Evolutionary conservation across 2,329 filamentous ascomycete species (phyloP).

Genomic region (Ceratocystis albifundus): DNA sequence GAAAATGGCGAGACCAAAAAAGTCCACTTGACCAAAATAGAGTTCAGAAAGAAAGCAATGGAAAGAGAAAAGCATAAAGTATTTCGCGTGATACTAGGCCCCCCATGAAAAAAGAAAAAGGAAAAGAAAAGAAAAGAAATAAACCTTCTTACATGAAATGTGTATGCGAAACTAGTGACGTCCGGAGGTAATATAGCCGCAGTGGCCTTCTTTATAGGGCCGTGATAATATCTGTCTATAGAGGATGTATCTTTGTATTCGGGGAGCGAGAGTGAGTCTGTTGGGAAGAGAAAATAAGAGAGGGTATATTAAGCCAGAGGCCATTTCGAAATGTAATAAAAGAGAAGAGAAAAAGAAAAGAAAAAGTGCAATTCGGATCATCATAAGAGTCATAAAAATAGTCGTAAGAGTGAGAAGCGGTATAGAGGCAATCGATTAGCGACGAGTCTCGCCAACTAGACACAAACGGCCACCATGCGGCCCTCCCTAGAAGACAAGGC

Average conservation of each 20-base stretch:
- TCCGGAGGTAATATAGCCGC: background rate
- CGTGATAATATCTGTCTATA: slow-evolving; percentile 6
- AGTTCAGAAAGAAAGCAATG: background rate
- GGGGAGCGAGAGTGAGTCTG: slow-evolving; percentile 1
- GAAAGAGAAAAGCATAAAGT: background rate
- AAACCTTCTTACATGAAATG: background rate
- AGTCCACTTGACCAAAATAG: background rate
- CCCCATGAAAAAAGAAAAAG: background rate
- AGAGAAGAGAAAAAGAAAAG: background rate
- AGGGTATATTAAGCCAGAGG: slow-evolving; percentile 2
- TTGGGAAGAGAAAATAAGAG: background rate
- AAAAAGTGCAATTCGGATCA: slow-evolving; percentile 8
- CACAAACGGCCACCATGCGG: background rate
- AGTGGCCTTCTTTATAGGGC: background rate
- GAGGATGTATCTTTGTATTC: background rate
- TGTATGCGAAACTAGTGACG: background rate
- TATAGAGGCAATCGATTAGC: background rate
- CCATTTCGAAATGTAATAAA: background rate
- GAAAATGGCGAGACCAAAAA: background rate
- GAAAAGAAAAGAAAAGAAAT: no score
- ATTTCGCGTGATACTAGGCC: background rate
- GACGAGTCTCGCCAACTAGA: background rate
- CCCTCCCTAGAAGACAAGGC: background rate
- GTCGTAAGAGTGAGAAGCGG: slow-evolving; percentile 5
- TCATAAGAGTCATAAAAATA: slow-evolving; percentile 19